phyloP scores from a whole-genome alignment of 73 alveolate genomes.

The Tetrahymena elliotti region DNA sequence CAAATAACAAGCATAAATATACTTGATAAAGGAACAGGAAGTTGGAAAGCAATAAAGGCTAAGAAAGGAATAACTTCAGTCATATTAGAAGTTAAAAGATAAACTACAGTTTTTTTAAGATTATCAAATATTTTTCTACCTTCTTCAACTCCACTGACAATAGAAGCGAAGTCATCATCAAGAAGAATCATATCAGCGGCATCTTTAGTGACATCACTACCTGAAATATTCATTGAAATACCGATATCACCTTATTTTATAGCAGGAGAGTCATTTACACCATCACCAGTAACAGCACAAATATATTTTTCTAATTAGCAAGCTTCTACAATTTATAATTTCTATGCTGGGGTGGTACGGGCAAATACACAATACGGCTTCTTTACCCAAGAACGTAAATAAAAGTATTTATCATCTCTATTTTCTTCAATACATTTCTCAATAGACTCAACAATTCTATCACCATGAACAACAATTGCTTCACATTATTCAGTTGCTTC shows the following conservation, averaged over 20 bases:
- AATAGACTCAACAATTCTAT: constrained; percentile 43
- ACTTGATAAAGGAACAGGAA: constrained; percentile 75
- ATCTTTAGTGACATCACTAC: constrained; percentile 98
- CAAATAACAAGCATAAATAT: constrained; percentile 69
- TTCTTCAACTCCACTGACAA: constrained; percentile 87
- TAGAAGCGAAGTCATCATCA: constrained; percentile 92
- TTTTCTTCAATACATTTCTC: constrained; percentile 37
- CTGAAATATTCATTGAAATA: constrained; percentile 88
- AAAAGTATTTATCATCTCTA: constrained; percentile 56
- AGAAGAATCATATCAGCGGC: constrained; percentile 97
- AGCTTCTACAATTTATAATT: constrained; percentile 83
- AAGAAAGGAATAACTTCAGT: constrained; percentile 83
- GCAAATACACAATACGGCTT: constrained; percentile 87
- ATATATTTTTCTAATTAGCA: constrained; percentile 77
- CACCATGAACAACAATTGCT: constrained; percentile 82
- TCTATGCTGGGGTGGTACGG: constrained; percentile 84
- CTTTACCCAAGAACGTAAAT: constrained; percentile 63
- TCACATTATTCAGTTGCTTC: constrained; percentile 54
- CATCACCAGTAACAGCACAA: constrained; percentile 92
- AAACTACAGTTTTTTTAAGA: constrained; percentile 64
- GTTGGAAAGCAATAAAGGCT: constrained; percentile 47
- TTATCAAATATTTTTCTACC: constrained; percentile 89
- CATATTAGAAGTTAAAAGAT: constrained; percentile 58
- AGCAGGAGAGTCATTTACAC: constrained; percentile 92
- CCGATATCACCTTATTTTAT: constrained; percentile 90